Conservation (phyloP, 1,139 yeast species). For the Meyerozyma athensensis region DNA sequence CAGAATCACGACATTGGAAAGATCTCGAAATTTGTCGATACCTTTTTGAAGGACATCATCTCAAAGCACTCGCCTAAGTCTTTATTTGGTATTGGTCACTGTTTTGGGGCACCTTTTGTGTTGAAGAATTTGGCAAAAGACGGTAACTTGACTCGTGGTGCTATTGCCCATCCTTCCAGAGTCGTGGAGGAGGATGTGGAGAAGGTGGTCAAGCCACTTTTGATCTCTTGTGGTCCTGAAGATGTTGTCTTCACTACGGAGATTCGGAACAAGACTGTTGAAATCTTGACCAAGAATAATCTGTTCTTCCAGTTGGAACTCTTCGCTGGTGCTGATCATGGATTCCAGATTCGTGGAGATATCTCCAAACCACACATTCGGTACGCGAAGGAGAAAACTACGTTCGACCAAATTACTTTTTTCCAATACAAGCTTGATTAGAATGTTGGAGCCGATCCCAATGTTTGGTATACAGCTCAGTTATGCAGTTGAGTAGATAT, state of each 20-base stretch:
- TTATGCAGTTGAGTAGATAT: too few species aligned
- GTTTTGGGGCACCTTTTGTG: conserved; percentile 19
- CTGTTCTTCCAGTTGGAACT: conserved; percentile 55
- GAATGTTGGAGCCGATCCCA: too few species aligned
- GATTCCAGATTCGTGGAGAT: conserved; percentile 78
- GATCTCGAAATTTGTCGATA: conserved; percentile 5
- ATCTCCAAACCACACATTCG: conserved; percentile 43
- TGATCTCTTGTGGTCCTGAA: conserved; percentile 67
- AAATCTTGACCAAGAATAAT: conserved; percentile 40
- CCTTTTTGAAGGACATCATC: conserved; percentile 8
- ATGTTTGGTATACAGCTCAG: too few species aligned
- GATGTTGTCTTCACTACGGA: conserved; percentile 63
- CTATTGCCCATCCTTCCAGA: conserved; percentile 20
- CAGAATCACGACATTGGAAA: background rate
- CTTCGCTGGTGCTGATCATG: conserved; percentile 63
- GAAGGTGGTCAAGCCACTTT: conserved; percentile 48
- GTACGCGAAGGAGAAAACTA: conserved; percentile 68
- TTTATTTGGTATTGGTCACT: conserved; percentile 17
- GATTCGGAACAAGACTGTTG: conserved; percentile 57
- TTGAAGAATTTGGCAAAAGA: conserved; percentile 12
- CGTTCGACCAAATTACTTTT: conserved; percentile 47
- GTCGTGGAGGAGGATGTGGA: conserved; percentile 16
- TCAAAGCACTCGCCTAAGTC: conserved; percentile 7
- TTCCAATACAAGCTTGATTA: too few species aligned
- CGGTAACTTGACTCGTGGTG: conserved; percentile 15